phyloP scores from a whole-genome alignment of 441 rosid species.

The Populus hybrid region DNA sequence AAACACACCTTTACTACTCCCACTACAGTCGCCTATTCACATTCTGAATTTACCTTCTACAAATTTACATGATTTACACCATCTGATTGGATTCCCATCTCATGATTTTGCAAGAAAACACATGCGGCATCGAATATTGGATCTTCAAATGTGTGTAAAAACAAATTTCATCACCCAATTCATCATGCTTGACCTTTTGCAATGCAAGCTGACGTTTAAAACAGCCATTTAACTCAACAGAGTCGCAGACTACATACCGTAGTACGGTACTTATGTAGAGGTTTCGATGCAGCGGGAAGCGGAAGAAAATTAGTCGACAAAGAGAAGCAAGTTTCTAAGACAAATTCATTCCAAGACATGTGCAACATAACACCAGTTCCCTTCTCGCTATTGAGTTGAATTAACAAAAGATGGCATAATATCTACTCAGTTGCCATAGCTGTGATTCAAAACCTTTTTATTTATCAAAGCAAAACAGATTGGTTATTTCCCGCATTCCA shows the following conservation, averaged over 20 bases:
- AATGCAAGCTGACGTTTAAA: background rate
- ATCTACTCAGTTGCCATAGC: constrained; percentile 13
- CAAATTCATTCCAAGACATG: constrained; percentile 13
- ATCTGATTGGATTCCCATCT: too few species aligned
- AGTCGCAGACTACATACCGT: background rate
- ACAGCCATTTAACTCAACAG: background rate
- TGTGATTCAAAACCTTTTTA: constrained; percentile 16
- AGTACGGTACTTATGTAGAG: background rate
- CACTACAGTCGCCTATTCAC: background rate
- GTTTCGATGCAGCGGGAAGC: background rate
- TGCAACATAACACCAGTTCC: constrained; percentile 13
- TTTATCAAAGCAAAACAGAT: constrained; percentile 20
- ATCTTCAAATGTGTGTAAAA: background rate
- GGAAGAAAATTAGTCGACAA: background rate
- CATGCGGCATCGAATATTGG: background rate
- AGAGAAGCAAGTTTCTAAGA: background rate
- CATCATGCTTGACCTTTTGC: background rate
- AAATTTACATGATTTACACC: too few species aligned
- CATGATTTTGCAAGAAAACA: background rate
- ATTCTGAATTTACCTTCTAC: too few species aligned
- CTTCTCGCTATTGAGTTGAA: constrained; percentile 8
- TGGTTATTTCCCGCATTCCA: background rate
- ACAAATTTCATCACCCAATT: background rate
- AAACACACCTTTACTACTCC: background rate
- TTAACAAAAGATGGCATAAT: constrained; percentile 5